Conservation (phyloP, 164 flowering plant species). For the Nelumbo lutea region DNA sequence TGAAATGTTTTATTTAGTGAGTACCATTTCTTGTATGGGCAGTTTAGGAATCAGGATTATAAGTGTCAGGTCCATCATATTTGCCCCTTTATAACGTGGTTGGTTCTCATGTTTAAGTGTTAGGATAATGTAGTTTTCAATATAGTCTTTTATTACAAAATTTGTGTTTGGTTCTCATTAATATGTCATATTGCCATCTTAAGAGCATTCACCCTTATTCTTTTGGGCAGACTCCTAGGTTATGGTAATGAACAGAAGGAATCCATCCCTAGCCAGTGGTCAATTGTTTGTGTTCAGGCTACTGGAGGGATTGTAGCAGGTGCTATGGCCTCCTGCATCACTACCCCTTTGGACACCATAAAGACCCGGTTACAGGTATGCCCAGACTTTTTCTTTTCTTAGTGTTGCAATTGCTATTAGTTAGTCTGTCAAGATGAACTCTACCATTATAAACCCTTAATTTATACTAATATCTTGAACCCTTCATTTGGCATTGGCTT, state of each 20-base stretch:
- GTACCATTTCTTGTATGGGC: not conserved
- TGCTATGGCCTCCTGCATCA: constrained; percentile 76
- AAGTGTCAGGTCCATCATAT: not conserved
- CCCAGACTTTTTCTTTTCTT: too few species aligned
- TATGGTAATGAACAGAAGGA: constrained; percentile 34
- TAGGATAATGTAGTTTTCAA: too few species aligned
- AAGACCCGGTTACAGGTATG: constrained; percentile 90
- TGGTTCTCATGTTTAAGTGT: too few species aligned
- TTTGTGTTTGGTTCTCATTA: constrained; percentile 1
- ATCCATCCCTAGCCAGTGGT: constrained; percentile 41
- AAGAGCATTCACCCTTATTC: not conserved
- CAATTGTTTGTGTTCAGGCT: constrained; percentile 71
- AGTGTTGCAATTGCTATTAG: too few species aligned
- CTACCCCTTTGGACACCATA: constrained; percentile 97
- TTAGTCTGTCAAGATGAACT: too few species aligned
- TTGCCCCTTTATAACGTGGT: not conserved
- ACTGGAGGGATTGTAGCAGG: constrained; percentile 87
- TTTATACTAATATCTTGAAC: too few species aligned
- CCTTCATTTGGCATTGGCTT: too few species aligned
- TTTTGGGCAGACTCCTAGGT: constrained; percentile 46
- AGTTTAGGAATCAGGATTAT: not conserved
- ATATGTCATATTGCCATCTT: not conserved
- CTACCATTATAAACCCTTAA: too few species aligned
- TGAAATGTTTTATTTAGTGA: not conserved
- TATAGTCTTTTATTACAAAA: not conserved